Percentiles rank a stretch among this genome's conserved stretches.
These are phyloP conservation scores for Ganoderma multipileum DNA, from an alignment of 1,284 basidiomycete genomes.

Conservation along the genomic window DNA sequence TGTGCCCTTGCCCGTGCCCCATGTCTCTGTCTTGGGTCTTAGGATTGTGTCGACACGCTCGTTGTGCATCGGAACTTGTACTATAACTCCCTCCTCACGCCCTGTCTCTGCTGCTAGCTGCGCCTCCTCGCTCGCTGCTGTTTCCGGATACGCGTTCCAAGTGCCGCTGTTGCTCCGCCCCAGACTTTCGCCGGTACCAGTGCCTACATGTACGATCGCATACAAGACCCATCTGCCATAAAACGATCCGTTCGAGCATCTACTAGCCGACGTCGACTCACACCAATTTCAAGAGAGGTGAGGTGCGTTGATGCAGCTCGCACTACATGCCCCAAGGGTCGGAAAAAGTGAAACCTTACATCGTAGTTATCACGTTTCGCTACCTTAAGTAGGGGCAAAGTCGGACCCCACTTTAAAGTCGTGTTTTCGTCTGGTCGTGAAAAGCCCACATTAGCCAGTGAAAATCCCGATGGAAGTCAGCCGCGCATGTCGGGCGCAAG, in stretches of 20 bases:
- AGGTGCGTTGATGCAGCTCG: too few relatives aligned
- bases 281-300: too few relatives aligned
- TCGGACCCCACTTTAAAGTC: too few relatives aligned
- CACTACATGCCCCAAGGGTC: too few relatives aligned
- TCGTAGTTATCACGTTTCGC: too few relatives aligned
- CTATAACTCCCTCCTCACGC: conserved; percentile 23
- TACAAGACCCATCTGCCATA: not conserved
- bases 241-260: conserved; percentile 3
- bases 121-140: not conserved
- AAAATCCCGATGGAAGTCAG: too few relatives aligned
- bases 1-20: not conserved
- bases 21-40: conserved; percentile 27
- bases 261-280: too few relatives aligned
- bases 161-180: not conserved
- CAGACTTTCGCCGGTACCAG: not conserved
- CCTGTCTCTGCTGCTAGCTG: not conserved
- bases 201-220: conserved; percentile 2
- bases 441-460: too few relatives aligned
- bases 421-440: too few relatives aligned
- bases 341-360: too few relatives aligned
- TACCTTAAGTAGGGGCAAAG: too few relatives aligned
- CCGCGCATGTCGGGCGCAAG: too few relatives aligned
- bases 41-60: conserved; percentile 28
- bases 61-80: conserved; percentile 35
- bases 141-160: not conserved